Base-by-base conservation (phyloP, 768 basidiomycete species). In the Hortiboletus flavorubellus region DNA sequence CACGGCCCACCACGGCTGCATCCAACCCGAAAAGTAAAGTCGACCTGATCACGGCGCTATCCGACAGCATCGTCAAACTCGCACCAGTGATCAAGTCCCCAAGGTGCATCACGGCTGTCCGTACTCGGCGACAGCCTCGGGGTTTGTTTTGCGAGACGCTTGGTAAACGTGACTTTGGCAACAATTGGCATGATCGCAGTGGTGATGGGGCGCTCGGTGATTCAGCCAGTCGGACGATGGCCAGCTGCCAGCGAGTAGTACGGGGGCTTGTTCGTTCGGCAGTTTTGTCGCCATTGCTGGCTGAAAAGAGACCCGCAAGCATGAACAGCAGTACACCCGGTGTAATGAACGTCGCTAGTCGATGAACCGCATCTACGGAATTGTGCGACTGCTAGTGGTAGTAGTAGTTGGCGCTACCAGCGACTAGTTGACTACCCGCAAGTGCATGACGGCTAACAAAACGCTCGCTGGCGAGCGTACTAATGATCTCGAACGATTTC, bases 51-150 rank as follows among this genome's bases (percentile, higher is more conserved):
- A 21, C 21, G 21, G 21, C 21, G 21, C 21, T 21, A 21, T 21
- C 21, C 21, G 21, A 21, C 21, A 21, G 21, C 21, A 21, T 21
- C 21, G 21, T 21, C 89, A 70, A 93, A 98, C 43, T 72, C 67
- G 82, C 85, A 96, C 96, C 96, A 98, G 30, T 80, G 73, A 66
- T 93, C 95, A 59, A 98, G 98, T 1, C 94, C 96, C 41, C 80
- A 82, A 0, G 97, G 96, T 5, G 97, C 96, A 35, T 83, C 73
- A 35, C 89, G 81, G 10, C 76, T 75, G 74, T 60, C 75, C 82
- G 72, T 99, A 99, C 69, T 96, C 93, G 9, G 71, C 70, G 0
- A 92, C 91, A 1, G 96, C 96, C 29, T 83, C 82, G 39, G 75
- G 75, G 35, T 93, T 75, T 98, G 97, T 47, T 77, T 75, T 2